These are phyloP conservation scores for Eudorina sp. DNA, from an alignment of 139 green algal species.

Conservation along the genomic window DNA sequence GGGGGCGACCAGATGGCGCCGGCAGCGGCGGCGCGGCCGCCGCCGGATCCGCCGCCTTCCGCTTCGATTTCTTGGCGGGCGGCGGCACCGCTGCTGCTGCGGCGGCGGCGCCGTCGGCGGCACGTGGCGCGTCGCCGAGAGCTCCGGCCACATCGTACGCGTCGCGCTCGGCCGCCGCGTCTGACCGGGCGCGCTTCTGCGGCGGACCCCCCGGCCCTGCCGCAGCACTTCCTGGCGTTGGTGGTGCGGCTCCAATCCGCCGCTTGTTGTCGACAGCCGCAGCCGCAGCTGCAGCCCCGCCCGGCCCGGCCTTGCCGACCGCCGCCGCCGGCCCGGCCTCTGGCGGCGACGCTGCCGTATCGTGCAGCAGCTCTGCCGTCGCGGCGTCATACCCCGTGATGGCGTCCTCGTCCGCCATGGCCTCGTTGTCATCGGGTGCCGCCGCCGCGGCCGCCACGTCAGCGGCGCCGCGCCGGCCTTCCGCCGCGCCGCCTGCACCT, in stretches of 20 bases:
- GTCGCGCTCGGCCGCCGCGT: not conserved
- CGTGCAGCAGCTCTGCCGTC: not conserved
- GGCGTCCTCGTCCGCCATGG: slow-evolving; percentile 9
- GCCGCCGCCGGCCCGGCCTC: not conserved
- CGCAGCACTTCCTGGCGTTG: no score
- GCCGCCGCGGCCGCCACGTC: not conserved
- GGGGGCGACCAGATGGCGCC: not conserved
- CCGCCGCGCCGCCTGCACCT: not conserved
- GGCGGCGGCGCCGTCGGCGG: not conserved
- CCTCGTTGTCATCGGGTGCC: not conserved
- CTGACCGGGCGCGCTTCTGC: not conserved
- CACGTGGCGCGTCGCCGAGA: not conserved
- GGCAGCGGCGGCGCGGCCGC: not conserved
- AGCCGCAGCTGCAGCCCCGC: not conserved
- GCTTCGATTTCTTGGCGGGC: not conserved
- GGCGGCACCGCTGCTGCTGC: not conserved
- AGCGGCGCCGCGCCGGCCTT: not conserved
- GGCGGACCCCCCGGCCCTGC: not conserved
- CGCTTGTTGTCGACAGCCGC: not conserved
- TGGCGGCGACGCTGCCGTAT: slow-evolving; percentile 39
- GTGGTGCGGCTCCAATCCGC: no score
- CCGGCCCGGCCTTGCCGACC: not conserved
- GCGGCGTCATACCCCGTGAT: slow-evolving; percentile 32
- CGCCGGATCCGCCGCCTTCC: not conserved
- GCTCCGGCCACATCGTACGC: not conserved